These are phyloP conservation scores for Globisporangium perplexum DNA, from an alignment of 352 stramenopile genomes.

Conservation along the genomic window DNA sequence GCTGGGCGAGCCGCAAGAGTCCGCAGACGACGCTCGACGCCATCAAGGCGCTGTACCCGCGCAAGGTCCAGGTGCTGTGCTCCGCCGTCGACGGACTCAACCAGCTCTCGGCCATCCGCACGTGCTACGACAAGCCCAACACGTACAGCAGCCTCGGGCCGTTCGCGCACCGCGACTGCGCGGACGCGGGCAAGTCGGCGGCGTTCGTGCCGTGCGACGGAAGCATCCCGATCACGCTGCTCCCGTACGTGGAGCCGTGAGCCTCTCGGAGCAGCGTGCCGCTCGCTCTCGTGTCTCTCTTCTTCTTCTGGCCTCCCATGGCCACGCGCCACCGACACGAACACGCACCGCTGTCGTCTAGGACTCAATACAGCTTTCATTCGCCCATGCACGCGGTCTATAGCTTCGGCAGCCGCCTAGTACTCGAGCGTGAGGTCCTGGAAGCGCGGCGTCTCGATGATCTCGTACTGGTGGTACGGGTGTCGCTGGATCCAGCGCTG, in stretches of 20 bases:
- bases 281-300: background rate
- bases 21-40: slow-evolving; percentile 29
- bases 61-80: slow-evolving; percentile 63
- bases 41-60: slow-evolving; percentile 52
- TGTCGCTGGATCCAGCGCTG: slow-evolving; percentile 63
- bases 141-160: slow-evolving; percentile 1
- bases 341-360: too few relatives aligned
- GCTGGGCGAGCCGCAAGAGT: slow-evolving; percentile 25
- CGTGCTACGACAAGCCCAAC: slow-evolving; percentile 47
- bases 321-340: too few relatives aligned
- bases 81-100: slow-evolving; percentile 44
- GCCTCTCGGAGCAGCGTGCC: too few relatives aligned
- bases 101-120: slow-evolving; percentile 62
- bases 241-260: slow-evolving; percentile 8
- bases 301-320: too few relatives aligned
- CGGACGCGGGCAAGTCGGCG: slow-evolving; percentile 1
- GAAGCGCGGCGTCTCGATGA: slow-evolving; percentile 28
- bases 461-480: slow-evolving; percentile 60
- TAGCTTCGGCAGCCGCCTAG: background rate
- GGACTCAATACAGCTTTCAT: too few relatives aligned
- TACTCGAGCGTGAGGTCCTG: slow-evolving; percentile 48
- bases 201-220: slow-evolving; percentile 3
- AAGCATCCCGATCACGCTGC: slow-evolving; percentile 6
- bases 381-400: too few relatives aligned
- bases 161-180: slow-evolving; percentile 10